Percentiles rank a stretch among this genome's conserved stretches.
Conservation (phyloP, 2,329 filamentous ascomycete species). For the Arthrinium phaeospermum region DNA sequence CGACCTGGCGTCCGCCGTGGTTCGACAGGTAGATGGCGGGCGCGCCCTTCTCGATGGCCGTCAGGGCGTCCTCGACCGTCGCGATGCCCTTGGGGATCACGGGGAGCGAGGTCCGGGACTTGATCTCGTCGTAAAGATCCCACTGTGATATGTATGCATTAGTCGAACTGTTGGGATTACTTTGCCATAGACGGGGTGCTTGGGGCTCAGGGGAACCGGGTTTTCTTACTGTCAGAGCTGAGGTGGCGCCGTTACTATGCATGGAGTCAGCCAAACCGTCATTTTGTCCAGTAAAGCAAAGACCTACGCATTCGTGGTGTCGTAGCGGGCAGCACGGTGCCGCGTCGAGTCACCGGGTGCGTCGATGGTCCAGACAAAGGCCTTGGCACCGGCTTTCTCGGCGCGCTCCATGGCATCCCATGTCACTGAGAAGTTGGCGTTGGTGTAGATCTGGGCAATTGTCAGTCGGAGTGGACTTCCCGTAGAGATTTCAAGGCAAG, state of each 20-base stretch:
- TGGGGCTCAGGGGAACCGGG: not conserved
- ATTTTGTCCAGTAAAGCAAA: not conserved
- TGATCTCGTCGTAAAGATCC: slow-evolving; percentile 28
- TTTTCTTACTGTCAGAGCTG: slow-evolving; percentile 23
- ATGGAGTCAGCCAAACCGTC: not conserved
- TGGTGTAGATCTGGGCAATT: slow-evolving; percentile 27
- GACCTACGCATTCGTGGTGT: slow-evolving; percentile 23
- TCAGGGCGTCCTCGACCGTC: slow-evolving; percentile 23
- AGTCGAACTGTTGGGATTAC: not conserved
- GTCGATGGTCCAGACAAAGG: slow-evolving; percentile 36
- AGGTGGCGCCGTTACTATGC: slow-evolving; percentile 23
- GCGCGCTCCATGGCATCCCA: slow-evolving; percentile 29
- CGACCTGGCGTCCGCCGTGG: slow-evolving; percentile 49
- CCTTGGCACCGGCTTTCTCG: slow-evolving; percentile 29
- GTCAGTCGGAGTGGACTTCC: not conserved
- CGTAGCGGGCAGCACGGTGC: slow-evolving; percentile 24
- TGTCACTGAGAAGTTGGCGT: slow-evolving; percentile 33
- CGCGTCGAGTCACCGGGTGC: slow-evolving; percentile 27
- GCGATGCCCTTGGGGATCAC: slow-evolving; percentile 25
- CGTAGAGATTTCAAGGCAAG: not conserved
- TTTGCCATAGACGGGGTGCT: too few relatives aligned
- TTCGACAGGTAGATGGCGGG: slow-evolving; percentile 47
- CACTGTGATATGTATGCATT: not conserved
- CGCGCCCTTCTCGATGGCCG: slow-evolving; percentile 28
- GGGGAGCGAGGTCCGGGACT: slow-evolving; percentile 32